Base-by-base conservation (phyloP, 768 basidiomycete species). In the Lentinula boryana region DNA sequence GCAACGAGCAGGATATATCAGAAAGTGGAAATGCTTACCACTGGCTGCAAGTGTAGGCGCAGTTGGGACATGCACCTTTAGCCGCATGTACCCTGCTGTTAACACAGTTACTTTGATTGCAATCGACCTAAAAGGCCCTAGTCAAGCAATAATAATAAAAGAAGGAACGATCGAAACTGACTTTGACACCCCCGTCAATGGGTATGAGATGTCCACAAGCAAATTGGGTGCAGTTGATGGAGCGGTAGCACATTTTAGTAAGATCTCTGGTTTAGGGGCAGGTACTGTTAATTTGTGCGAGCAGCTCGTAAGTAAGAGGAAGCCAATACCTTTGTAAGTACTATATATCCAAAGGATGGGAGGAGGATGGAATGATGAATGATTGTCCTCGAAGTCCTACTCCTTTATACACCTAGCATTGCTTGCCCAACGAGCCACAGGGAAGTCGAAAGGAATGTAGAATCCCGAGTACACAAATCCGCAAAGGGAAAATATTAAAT, bases 201-300 rank as follows among this genome's bases (percentile, higher is more conserved):
- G 58, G 49, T 9, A 27, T 15, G 16, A 52, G 35, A 38, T 60
- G 49, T n/a, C 58, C 58, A n/a, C 58, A 60, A 23, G 57, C 57
- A 21, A 23, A 60, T 35, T 52, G 52, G 7, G 50, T 40, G 38
- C 51, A 60, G 36, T 51, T 52, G n/a, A 60, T 35, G 15, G 49
- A 36, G 21, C 58, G 58, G 40, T 51, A 41, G 58, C 58, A 60
- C 58, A 60, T 60, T 8, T 15, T 50, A 48, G 27, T 1, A 32
- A 50, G 13, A 38, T 38, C 4, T 12, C 15, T 44, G 33, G 18
- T 58, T n/a, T 43, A 10, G 21, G 9, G 16, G 38, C 27, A 56
- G 18, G 36, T 16, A 21, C 33, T 40, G 33, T 55, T 18, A 46
- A 33, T 43, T 10, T 8, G 21, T 18, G 2, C 35, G 36, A 35